Percentiles rank a stretch among this genome's conserved stretches.
Evolutionary conservation across 169 alveolate species (phyloP).

Genomic region (Babesia caballi): DNA sequence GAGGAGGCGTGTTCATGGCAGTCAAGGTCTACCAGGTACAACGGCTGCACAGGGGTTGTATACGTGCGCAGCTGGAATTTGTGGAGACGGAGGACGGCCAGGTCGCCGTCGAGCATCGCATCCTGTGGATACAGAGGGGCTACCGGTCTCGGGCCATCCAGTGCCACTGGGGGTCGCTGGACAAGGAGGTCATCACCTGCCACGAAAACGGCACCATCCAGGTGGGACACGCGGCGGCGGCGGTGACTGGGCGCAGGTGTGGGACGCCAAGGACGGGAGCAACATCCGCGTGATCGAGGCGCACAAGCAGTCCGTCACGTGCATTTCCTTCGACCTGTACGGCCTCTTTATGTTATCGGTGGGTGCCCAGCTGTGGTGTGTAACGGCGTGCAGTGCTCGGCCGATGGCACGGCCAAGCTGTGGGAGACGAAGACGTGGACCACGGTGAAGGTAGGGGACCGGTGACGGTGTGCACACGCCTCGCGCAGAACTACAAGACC

Average conservation of each 20-base stretch:
- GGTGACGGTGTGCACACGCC: neutral
- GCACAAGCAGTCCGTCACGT: conserved; percentile 81
- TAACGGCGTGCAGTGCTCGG: conserved; percentile 66
- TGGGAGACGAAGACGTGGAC: conserved; percentile 82
- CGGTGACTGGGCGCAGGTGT: conserved; percentile 38
- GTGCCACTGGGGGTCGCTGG: conserved; percentile 89
- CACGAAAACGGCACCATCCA: conserved; percentile 86
- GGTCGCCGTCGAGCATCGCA: conserved; percentile 30
- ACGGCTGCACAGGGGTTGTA: conserved; percentile 15
- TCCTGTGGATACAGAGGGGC: conserved; percentile 64
- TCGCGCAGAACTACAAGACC: conserved; percentile 75
- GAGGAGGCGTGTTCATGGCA: conserved; percentile 68
- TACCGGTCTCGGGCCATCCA: conserved; percentile 72
- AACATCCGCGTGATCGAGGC: conserved; percentile 75
- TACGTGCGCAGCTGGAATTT: conserved; percentile 22
- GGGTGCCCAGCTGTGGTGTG: neutral
- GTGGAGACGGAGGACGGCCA: conserved; percentile 48
- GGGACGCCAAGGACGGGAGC: conserved; percentile 78
- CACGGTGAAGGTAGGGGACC: conserved; percentile 74
- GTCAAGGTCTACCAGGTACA: conserved; percentile 76
- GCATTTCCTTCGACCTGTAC: conserved; percentile 79
- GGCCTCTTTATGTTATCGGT: conserved; percentile 81
- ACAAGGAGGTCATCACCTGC: conserved; percentile 79
- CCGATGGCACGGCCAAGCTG: conserved; percentile 85
- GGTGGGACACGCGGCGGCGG: conserved; percentile 14